phyloP scores from a whole-genome alignment of 345 rosid genomes.

The Populus davidiana region DNA sequence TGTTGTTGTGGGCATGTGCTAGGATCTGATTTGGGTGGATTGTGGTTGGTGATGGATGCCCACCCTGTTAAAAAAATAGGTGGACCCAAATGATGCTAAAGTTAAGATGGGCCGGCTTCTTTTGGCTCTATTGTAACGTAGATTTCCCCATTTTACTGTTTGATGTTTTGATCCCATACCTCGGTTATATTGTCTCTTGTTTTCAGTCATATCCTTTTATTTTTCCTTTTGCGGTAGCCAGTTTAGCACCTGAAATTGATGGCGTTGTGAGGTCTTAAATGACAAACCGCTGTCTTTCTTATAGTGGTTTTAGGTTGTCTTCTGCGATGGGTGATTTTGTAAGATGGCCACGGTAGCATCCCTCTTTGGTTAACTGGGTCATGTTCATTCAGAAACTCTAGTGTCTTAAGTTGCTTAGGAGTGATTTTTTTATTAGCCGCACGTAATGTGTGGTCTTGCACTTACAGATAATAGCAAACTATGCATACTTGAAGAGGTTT shows the following conservation, averaged over 20 bases:
- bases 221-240: not conserved
- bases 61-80: slow-evolving; percentile 14
- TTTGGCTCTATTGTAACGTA: slow-evolving; percentile 6
- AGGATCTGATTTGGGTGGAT: slow-evolving; percentile 26
- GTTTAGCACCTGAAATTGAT: not conserved
- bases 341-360: not conserved
- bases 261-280: not conserved
- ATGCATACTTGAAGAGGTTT: slow-evolving; percentile 15
- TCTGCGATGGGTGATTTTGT: not conserved
- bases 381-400: not conserved
- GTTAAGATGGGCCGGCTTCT: slow-evolving; percentile 1
- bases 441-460: slow-evolving; percentile 9
- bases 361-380: not conserved
- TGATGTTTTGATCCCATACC: not conserved
- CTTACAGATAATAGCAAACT: not conserved
- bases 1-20: slow-evolving; percentile 25
- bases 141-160: not conserved
- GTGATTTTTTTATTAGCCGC: not conserved
- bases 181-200: not conserved
- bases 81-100: slow-evolving; percentile 21
- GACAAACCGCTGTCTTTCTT: not conserved
- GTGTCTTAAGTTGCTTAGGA: not conserved
- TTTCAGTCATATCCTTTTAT: not conserved
- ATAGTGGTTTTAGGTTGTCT: not conserved
- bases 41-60: slow-evolving; percentile 27